Evolutionary conservation across 495 filamentous ascomycete species (phyloP).

Genomic region (Neurospora sp.): DNA sequence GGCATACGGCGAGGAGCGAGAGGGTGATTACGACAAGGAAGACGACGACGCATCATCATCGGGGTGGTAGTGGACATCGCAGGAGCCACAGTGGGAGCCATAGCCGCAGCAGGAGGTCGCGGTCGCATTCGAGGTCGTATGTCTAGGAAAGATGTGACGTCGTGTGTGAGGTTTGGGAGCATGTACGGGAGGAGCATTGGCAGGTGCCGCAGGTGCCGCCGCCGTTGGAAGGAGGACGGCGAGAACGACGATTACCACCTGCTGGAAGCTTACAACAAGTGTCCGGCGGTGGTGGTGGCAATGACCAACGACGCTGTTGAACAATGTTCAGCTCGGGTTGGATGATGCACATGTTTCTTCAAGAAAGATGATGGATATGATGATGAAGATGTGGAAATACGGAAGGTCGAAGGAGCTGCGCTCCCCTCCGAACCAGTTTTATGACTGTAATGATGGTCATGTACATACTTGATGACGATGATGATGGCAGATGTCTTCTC

Average conservation of each 20-base stretch:
- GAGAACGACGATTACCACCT: neutral
- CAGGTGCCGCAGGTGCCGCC: neutral
- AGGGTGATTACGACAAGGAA: neutral
- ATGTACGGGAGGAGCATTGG: neutral
- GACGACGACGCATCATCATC: neutral
- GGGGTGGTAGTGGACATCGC: neutral
- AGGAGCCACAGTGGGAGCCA: conserved; percentile 4
- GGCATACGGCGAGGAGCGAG: conserved; percentile 10
- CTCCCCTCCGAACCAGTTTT: neutral
- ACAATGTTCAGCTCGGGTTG: neutral
- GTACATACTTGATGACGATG: neutral
- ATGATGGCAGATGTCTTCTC: neutral
- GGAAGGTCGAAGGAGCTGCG: neutral
- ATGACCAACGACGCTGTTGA: neutral
- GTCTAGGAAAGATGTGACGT: conserved; percentile 1
- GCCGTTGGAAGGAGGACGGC: neutral
- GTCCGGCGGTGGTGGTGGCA: neutral
- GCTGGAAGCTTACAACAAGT: neutral
- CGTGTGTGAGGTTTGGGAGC: neutral
- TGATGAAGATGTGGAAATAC: neutral
- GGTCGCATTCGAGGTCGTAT: conserved; percentile 10
- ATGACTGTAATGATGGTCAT: neutral
- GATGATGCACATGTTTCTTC: neutral
- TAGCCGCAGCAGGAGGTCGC: conserved; percentile 7
- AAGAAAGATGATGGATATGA: neutral